phyloP scores from a whole-genome alignment of 768 basidiomycete genomes.

The Clitopilus hobsonii region DNA sequence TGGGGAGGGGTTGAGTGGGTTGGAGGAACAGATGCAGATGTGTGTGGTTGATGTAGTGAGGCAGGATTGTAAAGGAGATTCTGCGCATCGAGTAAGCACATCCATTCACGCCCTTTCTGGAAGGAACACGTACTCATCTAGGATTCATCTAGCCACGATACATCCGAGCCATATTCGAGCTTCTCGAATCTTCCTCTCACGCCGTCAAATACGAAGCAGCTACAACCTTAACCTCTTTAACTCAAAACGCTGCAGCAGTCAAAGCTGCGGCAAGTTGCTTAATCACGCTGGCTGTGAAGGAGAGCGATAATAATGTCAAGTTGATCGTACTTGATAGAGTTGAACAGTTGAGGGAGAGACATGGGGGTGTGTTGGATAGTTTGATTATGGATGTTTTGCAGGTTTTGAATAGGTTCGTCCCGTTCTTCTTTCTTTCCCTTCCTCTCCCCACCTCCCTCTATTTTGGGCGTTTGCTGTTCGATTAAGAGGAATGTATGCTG shows the following conservation, averaged over 20 bases:
- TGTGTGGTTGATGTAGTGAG: slow-evolving; percentile 91
- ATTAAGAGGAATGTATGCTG: not conserved
- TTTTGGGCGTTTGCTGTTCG: not conserved
- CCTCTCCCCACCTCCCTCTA: too few relatives aligned
- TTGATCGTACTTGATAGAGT: slow-evolving; percentile 93
- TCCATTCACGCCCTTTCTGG: not conserved
- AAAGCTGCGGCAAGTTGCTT: slow-evolving; percentile 91
- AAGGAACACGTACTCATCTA: not conserved
- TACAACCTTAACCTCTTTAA: slow-evolving; percentile 87
- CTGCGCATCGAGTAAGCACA: slow-evolving; percentile 67
- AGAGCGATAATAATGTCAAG: slow-evolving; percentile 99
- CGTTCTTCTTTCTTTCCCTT: too few relatives aligned
- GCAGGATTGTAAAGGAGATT: slow-evolving; percentile 83
- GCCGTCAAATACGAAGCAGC: slow-evolving; percentile 98
- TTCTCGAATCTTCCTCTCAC: slow-evolving; percentile 84
- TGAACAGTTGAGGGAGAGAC: slow-evolving; percentile 74
- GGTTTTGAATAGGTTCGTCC: slow-evolving; percentile 70
- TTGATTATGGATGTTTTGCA: slow-evolving; percentile 96
- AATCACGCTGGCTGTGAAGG: slow-evolving; percentile 86
- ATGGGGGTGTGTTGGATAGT: slow-evolving; percentile 84
- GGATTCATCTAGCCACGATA: slow-evolving; percentile 70
- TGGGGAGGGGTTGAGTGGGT: slow-evolving; percentile 72
- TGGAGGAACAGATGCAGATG: slow-evolving; percentile 96
- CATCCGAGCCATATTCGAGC: slow-evolving; percentile 90
- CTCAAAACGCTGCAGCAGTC: slow-evolving; percentile 92